Evolutionary conservation across 192 early-diverging fungal species (phyloP).

Genomic region (Kappamyces sp.): DNA sequence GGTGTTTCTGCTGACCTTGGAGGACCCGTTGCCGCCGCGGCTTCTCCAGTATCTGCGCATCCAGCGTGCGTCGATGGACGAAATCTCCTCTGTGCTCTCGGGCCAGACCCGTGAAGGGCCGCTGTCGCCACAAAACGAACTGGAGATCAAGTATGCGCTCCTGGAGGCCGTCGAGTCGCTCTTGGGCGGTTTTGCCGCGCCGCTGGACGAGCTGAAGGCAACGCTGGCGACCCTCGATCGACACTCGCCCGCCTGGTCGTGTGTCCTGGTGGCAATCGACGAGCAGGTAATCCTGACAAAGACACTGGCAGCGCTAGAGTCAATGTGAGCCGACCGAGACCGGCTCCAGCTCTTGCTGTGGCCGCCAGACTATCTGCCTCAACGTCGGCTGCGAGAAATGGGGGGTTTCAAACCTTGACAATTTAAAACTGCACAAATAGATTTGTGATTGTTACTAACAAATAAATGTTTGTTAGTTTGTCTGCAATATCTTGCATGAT

Average conservation of each 20-base stretch:
- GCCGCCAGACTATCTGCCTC: no score
- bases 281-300: conserved; percentile 28
- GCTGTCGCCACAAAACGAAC: conserved; percentile 27
- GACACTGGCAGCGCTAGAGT: conserved; percentile 1
- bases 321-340: no score
- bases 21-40: conserved; percentile 26
- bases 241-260: conserved; percentile 22
- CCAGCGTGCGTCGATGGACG: conserved; percentile 20
- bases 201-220: not conserved
- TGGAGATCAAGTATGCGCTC: conserved; percentile 30
- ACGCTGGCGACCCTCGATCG: not conserved
- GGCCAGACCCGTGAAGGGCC: not conserved
- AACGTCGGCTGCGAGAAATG: not conserved
- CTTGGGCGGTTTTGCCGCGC: conserved; percentile 17
- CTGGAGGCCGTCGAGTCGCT: conserved; percentile 26
- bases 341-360: no score
- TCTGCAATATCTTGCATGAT: no score
- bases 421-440: no score
- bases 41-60: conserved; percentile 36
- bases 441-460: no score
- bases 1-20: conserved; percentile 23
- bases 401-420: no score
- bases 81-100: conserved; percentile 13
- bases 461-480: no score
- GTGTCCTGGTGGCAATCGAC: conserved; percentile 27